These are phyloP conservation scores for Beauveria varroae DNA, from an alignment of 2,329 filamentous ascomycete genomes.

Conservation along the genomic window DNA sequence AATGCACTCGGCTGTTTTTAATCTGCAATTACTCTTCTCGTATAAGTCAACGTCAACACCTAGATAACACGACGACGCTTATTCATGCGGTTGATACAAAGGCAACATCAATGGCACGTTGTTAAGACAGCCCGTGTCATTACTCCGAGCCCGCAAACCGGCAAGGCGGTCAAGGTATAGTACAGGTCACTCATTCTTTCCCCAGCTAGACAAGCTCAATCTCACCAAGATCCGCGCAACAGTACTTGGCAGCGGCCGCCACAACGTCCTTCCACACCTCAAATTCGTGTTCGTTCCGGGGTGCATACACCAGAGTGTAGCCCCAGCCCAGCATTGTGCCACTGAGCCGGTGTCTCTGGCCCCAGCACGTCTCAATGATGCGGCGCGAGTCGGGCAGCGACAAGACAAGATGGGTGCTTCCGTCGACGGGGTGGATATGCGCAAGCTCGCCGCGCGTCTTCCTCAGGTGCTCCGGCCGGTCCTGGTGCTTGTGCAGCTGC, in stretches of 20 bases:
- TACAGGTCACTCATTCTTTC: too few species aligned
- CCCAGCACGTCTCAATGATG: conserved; percentile 29
- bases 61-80: too few species aligned
- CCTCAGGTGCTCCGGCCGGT: conserved; percentile 7
- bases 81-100: too few species aligned
- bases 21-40: too few species aligned
- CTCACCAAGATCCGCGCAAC: conserved; percentile 8
- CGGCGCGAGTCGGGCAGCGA: conserved; percentile 28
- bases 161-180: too few species aligned
- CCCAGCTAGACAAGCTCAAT: neutral
- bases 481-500: conserved; percentile 11
- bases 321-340: conserved; percentile 14
- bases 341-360: conserved; percentile 28
- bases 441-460: conserved; percentile 22
- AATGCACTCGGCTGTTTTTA: too few species aligned
- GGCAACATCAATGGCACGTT: too few species aligned
- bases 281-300: conserved; percentile 14
- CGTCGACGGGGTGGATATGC: conserved; percentile 30
- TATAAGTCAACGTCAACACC: too few species aligned
- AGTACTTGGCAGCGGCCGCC: conserved; percentile 14
- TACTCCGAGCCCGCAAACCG: too few species aligned
- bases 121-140: too few species aligned
- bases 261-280: conserved; percentile 14
- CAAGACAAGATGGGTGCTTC: conserved; percentile 29
- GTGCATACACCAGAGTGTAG: conserved; percentile 16